Evolutionary conservation across 352 stramenopile species (phyloP).

Genomic region (Globisporangium perplexum): DNA sequence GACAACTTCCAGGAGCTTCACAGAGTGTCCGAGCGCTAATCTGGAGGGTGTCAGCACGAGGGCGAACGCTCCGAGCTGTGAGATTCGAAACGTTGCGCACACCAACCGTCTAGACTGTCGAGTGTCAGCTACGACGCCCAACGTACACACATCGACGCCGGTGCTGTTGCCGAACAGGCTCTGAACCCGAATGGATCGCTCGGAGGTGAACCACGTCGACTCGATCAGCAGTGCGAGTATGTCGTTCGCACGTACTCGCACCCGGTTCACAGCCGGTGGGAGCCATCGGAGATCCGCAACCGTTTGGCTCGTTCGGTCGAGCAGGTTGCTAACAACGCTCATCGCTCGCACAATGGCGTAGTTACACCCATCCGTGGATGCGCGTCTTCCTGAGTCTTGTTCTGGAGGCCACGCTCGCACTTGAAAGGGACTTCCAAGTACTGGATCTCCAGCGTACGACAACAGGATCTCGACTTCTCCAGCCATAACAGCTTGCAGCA

Average conservation of each 20-base stretch:
- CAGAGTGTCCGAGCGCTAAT: not conserved
- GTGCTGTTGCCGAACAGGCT: not conserved
- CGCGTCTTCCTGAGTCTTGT: not conserved
- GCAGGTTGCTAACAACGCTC: not conserved
- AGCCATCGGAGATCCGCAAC: slow-evolving; percentile 7
- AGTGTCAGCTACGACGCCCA: not conserved
- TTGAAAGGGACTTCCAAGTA: slow-evolving; percentile 6
- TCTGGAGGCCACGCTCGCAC: not conserved
- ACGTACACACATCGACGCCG: no score
- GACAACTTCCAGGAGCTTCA: slow-evolving; percentile 1
- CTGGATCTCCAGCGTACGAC: not conserved
- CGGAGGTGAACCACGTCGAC: not conserved
- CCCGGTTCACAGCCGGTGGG: not conserved
- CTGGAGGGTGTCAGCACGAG: not conserved
- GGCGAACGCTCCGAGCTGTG: not conserved
- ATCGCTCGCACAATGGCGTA: not conserved
- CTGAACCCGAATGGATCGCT: not conserved
- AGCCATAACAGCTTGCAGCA: not conserved
- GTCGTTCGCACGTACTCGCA: slow-evolving; percentile 5
- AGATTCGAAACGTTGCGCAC: not conserved
- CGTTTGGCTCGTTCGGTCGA: not conserved
- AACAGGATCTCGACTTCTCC: not conserved
- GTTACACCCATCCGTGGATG: not conserved
- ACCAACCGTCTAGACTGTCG: not conserved
- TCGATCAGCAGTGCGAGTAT: slow-evolving; percentile 9